Conservation (phyloP, 345 rosid species). For the Microthlaspi erraticum region DNA sequence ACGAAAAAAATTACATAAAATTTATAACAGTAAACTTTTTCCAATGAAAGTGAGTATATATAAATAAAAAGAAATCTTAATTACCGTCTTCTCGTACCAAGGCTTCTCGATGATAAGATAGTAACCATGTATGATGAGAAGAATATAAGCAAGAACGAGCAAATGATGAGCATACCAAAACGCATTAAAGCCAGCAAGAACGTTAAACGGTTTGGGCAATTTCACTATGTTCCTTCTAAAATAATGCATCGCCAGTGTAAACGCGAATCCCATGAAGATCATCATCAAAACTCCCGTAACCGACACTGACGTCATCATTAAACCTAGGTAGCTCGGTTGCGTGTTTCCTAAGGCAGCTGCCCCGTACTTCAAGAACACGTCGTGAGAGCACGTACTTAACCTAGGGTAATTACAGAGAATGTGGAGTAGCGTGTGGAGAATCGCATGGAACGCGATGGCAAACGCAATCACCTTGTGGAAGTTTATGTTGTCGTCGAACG, state of each 20-base stretch:
- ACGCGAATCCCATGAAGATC: constrained; percentile 67
- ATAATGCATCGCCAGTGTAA: constrained; percentile 66
- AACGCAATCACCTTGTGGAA: constrained; percentile 77
- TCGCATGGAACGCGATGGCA: constrained; percentile 54
- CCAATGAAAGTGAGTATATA: not conserved
- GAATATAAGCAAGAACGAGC: constrained; percentile 68
- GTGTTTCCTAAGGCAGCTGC: constrained; percentile 53
- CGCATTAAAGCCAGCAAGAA: constrained; percentile 85
- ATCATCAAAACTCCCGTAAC: constrained; percentile 68
- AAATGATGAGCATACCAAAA: constrained; percentile 98
- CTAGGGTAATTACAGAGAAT: constrained; percentile 66
- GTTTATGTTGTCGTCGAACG: constrained; percentile 91
- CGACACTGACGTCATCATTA: constrained; percentile 59
- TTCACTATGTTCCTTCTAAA: constrained; percentile 75
- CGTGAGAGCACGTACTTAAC: constrained; percentile 51
- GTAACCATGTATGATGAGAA: constrained; percentile 77
- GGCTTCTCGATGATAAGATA: constrained; percentile 67
- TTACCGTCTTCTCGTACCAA: constrained; percentile 79
- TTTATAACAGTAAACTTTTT: not conserved
- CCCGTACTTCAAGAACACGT: constrained; percentile 52
- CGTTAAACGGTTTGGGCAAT: constrained; percentile 66
- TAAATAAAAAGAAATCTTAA: not conserved
- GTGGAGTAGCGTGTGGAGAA: constrained; percentile 60
- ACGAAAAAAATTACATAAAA: not conserved
- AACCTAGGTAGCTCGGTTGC: constrained; percentile 69